Evolutionary conservation across 2,329 filamentous ascomycete genomes (phyloP).

Genomic region (Orbilia oligospora): DNA sequence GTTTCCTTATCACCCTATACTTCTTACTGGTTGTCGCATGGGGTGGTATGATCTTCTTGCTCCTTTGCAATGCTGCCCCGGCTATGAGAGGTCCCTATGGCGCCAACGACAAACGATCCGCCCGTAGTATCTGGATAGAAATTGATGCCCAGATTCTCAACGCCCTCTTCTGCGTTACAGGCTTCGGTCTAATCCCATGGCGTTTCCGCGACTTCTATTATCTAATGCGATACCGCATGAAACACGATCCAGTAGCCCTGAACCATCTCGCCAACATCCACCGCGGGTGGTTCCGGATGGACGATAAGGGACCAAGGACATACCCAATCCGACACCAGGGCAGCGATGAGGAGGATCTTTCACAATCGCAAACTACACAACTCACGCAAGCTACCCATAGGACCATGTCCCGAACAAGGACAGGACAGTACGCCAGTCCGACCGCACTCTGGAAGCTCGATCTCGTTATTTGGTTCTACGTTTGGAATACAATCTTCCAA

Average conservation of each 20-base stretch:
- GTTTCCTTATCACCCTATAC: conserved; percentile 84
- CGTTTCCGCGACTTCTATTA: conserved; percentile 84
- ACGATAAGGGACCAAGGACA: conserved; percentile 72
- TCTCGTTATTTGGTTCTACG: conserved; percentile 82
- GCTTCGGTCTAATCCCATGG: conserved; percentile 87
- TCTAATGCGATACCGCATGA: conserved; percentile 76
- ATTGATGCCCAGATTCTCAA: conserved; percentile 87
- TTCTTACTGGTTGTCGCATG: conserved; percentile 85
- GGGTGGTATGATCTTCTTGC: conserved; percentile 90
- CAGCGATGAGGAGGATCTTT: conserved; percentile 68
- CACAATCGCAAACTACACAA: conserved; percentile 66
- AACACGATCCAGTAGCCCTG: conserved; percentile 70
- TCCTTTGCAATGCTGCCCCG: conserved; percentile 80
- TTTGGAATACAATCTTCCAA: conserved; percentile 84
- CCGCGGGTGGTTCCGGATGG: conserved; percentile 80
- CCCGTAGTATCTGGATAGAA: conserved; percentile 87
- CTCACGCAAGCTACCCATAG: conserved; percentile 74
- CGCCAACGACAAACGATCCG: conserved; percentile 81
- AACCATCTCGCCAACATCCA: conserved; percentile 81
- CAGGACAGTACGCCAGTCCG: conserved; percentile 77
- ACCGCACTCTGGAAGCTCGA: conserved; percentile 85
- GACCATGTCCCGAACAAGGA: conserved; percentile 67
- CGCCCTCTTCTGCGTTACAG: conserved; percentile 87
- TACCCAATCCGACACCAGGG: conserved; percentile 66
- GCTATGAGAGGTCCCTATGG: conserved; percentile 71